Evolutionary conservation across 2,329 filamentous ascomycete species (phyloP).

Genomic region (Aspergillus viridinutans): DNA sequence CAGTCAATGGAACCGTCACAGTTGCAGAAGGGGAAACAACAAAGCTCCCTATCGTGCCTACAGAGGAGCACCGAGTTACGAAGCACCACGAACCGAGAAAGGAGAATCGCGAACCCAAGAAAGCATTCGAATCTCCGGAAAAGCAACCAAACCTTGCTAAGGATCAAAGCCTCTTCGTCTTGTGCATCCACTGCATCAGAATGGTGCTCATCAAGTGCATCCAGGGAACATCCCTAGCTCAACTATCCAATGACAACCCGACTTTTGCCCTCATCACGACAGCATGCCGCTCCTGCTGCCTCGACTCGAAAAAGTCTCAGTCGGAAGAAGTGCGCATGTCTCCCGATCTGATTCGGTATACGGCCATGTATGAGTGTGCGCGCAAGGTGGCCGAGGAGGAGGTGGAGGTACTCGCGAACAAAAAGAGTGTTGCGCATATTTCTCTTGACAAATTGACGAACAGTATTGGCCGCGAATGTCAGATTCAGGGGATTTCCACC

Average conservation of each 20-base stretch:
- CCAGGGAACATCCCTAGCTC: neutral
- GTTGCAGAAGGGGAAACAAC: neutral
- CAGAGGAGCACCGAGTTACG: no score
- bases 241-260: neutral
- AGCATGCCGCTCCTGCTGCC: neutral
- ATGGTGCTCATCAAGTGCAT: neutral
- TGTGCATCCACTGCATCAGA: neutral
- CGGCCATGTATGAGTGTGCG: neutral
- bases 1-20: neutral
- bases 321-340: neutral
- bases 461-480: neutral
- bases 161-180: neutral
- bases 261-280: neutral
- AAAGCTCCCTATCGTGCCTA: neutral
- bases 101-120: neutral
- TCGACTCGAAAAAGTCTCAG: neutral
- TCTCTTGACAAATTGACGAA: neutral
- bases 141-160: neutral
- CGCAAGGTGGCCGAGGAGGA: neutral
- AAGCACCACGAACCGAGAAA: neutral
- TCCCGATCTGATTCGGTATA: neutral
- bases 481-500: neutral
- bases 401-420: neutral
- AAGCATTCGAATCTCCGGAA: neutral
- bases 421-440: neutral